Percentiles rank a stretch among this genome's conserved stretches.
Conservation (phyloP, 2,329 filamentous ascomycete genomes). For the Zymoseptoria brevis region DNA sequence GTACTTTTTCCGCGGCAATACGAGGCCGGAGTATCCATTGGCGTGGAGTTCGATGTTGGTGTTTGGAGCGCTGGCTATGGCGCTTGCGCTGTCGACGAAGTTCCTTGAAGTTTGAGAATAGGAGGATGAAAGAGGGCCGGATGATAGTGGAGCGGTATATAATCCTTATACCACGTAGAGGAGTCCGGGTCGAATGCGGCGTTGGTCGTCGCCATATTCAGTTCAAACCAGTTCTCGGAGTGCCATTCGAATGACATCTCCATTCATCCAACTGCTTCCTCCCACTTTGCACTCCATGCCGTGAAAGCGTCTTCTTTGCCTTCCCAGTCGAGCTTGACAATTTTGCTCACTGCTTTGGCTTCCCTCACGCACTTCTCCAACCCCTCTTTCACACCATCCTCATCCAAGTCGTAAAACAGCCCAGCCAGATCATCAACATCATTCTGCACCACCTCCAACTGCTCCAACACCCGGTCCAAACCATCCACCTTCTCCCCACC, state of each 20-base stretch:
- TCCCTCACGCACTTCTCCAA: slow-evolving; percentile 55
- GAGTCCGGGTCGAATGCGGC: too few species aligned
- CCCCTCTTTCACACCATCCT: slow-evolving; percentile 48
- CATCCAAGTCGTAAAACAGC: slow-evolving; percentile 63
- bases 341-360: slow-evolving; percentile 49
- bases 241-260: neutral
- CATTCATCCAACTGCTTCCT: slow-evolving; percentile 21
- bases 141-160: neutral
- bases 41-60: slow-evolving; percentile 11
- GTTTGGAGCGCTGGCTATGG: slow-evolving; percentile 2
- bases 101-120: slow-evolving; percentile 7
- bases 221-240: neutral
- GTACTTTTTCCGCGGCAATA: slow-evolving; percentile 30
- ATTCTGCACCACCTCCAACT: slow-evolving; percentile 56
- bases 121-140: slow-evolving; percentile 4
- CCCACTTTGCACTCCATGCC: slow-evolving; percentile 60
- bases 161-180: neutral
- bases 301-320: slow-evolving; percentile 67
- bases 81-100: slow-evolving; percentile 2
- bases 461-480: slow-evolving; percentile 49
- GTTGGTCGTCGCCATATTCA: neutral
- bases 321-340: slow-evolving; percentile 55
- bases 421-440: slow-evolving; percentile 62
- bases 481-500: slow-evolving; percentile 14
- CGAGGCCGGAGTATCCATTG: slow-evolving; percentile 4